phyloP scores from a whole-genome alignment of 495 filamentous ascomycete species.

The Aspergillus saccharolyticus region DNA sequence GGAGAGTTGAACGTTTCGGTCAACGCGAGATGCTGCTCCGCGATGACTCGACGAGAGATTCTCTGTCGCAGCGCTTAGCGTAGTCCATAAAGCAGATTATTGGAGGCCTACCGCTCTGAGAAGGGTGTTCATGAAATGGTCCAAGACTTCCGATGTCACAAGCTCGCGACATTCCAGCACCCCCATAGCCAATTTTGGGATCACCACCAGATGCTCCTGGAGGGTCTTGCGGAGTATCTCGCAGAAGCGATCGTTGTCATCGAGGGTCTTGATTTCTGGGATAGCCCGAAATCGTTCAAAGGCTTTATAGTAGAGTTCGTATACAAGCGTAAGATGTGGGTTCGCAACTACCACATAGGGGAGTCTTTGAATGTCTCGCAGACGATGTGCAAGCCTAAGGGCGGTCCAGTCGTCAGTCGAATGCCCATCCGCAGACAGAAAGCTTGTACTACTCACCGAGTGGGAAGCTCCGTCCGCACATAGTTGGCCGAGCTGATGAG shows the following conservation, averaged over 20 bases:
- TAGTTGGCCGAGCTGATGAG: slow-evolving; percentile 95
- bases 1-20: slow-evolving; percentile 92
- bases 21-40: slow-evolving; percentile 94
- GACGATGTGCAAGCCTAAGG: slow-evolving; percentile 75
- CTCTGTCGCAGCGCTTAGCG: slow-evolving; percentile 45
- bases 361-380: slow-evolving; percentile 95
- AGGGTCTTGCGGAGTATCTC: slow-evolving; percentile 71
- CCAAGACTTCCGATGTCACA: slow-evolving; percentile 71
- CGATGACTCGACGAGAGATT: slow-evolving; percentile 93
- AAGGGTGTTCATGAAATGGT: slow-evolving; percentile 92
- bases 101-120: slow-evolving; percentile 68
- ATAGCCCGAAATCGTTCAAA: slow-evolving; percentile 86
- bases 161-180: slow-evolving; percentile 81
- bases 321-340: slow-evolving; percentile 84
- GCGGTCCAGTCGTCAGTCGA: neutral
- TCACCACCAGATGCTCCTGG: slow-evolving; percentile 84
- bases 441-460: slow-evolving; percentile 50
- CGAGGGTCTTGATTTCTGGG: slow-evolving; percentile 73
- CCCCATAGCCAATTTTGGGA: slow-evolving; percentile 90
- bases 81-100: neutral
- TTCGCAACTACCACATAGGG: slow-evolving; percentile 98
- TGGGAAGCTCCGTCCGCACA: slow-evolving; percentile 89
- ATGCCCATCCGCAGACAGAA: neutral
- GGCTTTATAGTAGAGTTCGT: slow-evolving; percentile 92
- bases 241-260: slow-evolving; percentile 90